A percentile compares a stretch with the other conserved stretches of the same genome.
Conservation (phyloP, 2,329 filamentous ascomycete genomes). For the Taxawa tesnikishii region DNA sequence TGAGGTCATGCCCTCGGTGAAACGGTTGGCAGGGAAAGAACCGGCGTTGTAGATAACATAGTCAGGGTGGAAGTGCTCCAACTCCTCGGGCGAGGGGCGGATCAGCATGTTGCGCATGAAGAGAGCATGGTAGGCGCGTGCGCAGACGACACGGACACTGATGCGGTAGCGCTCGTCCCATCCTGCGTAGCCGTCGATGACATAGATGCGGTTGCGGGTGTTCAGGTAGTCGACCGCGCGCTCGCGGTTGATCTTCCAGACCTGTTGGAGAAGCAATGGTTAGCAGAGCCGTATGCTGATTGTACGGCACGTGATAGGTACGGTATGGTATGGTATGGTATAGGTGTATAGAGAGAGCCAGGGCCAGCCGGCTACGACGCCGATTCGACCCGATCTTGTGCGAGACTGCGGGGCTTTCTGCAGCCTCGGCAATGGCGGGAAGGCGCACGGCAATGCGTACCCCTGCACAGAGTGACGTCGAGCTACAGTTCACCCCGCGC, state of each 20-base stretch:
- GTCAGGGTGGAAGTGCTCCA: slow-evolving; percentile 96
- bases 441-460: not conserved
- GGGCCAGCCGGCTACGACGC: too few species aligned
- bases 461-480: not conserved
- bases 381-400: slow-evolving; percentile 17
- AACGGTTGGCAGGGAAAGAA: slow-evolving; percentile 96
- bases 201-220: slow-evolving; percentile 97
- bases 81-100: slow-evolving; percentile 77
- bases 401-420: not conserved
- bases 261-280: slow-evolving; percentile 48
- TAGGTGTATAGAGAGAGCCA: too few species aligned
- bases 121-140: slow-evolving; percentile 95
- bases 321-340: too few species aligned
- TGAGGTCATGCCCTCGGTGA: slow-evolving; percentile 96
- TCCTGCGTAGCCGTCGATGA: slow-evolving; percentile 91
- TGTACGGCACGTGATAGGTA: too few species aligned
- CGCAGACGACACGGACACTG: slow-evolving; percentile 93
- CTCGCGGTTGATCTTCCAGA: slow-evolving; percentile 99
- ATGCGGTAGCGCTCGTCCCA: slow-evolving; percentile 99
- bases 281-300: too few species aligned
- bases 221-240: slow-evolving; percentile 98
- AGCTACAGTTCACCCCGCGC: not conserved
- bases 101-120: slow-evolving; percentile 99
- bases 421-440: not conserved
- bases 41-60: slow-evolving; percentile 99